These are phyloP conservation scores for Amanita rubescens DNA, from an alignment of 768 basidiomycete genomes.

Conservation along the genomic window DNA sequence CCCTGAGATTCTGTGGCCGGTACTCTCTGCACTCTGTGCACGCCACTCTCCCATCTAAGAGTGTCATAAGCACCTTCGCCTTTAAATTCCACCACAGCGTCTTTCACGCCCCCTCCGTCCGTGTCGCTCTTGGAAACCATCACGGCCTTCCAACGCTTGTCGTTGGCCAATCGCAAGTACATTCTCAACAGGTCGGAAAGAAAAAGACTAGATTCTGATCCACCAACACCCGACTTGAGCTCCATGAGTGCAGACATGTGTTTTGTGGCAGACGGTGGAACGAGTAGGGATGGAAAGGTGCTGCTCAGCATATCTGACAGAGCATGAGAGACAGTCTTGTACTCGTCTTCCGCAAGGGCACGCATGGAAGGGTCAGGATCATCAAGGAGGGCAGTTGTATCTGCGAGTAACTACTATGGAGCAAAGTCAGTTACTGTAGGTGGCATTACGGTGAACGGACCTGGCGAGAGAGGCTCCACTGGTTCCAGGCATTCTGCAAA, in stretches of 20 bases:
- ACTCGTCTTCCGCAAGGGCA: constrained; percentile 64
- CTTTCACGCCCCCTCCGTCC: constrained; percentile 62
- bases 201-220: constrained; percentile 82
- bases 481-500: constrained; percentile 60
- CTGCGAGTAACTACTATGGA: constrained; percentile 54
- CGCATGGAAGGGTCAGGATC: constrained; percentile 78
- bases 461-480: constrained; percentile 48
- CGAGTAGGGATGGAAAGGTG: constrained; percentile 64
- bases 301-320: constrained; percentile 28
- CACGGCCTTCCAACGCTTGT: constrained; percentile 50
- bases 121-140: constrained; percentile 52
- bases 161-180: constrained; percentile 64
- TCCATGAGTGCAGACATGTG: constrained; percentile 78
- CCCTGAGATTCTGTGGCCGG: constrained; percentile 87
- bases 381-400: constrained; percentile 50
- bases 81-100: constrained; percentile 74
- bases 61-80: constrained; percentile 73
- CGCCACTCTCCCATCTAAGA: constrained; percentile 87
- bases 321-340: constrained; percentile 32
- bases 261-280: constrained; percentile 62
- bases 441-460: constrained; percentile 29
- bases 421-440: neutral
- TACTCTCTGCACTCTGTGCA: constrained; percentile 92
- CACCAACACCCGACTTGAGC: constrained; percentile 89
- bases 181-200: constrained; percentile 70